These are phyloP conservation scores for Aspergillus brasiliensis DNA, from an alignment of 2,329 filamentous ascomycete species.

Conservation along the genomic window DNA sequence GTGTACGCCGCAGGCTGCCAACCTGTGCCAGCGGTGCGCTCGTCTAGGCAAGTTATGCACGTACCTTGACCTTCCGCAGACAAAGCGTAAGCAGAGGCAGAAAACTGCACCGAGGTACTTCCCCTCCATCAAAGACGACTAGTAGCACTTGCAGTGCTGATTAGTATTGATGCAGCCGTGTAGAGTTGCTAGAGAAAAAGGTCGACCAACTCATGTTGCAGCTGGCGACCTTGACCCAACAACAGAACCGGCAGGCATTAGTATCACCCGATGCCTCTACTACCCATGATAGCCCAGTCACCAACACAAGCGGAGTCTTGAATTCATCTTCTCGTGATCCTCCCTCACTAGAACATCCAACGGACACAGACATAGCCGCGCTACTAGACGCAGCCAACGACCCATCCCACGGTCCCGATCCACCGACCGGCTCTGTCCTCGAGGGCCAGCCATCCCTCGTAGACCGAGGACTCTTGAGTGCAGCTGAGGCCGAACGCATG, in stretches of 20 bases:
- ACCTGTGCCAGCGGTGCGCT: constrained; percentile 23
- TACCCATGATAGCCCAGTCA: neutral
- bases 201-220: constrained; percentile 25
- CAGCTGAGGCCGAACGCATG: constrained; percentile 23
- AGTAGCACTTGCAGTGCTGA: neutral
- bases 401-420: constrained; percentile 22
- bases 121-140: neutral
- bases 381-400: constrained; percentile 21
- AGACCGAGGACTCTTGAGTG: constrained; percentile 24
- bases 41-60: constrained; percentile 28
- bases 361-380: constrained; percentile 9
- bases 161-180: constrained; percentile 16
- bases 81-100: constrained; percentile 24
- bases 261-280: constrained; percentile 3
- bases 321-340: constrained; percentile 4
- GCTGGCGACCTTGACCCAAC: constrained; percentile 17
- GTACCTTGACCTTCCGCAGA: constrained; percentile 31
- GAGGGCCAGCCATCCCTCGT: constrained; percentile 25
- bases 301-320: neutral
- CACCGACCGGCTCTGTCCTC: constrained; percentile 19
- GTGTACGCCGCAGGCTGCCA: constrained; percentile 23
- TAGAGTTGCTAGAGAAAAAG: constrained; percentile 24
- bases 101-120: constrained; percentile 13
- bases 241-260: constrained; percentile 16
- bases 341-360: neutral